Conservation (phyloP, 148 eudicot species). For the Fagopyrum esculentum region DNA sequence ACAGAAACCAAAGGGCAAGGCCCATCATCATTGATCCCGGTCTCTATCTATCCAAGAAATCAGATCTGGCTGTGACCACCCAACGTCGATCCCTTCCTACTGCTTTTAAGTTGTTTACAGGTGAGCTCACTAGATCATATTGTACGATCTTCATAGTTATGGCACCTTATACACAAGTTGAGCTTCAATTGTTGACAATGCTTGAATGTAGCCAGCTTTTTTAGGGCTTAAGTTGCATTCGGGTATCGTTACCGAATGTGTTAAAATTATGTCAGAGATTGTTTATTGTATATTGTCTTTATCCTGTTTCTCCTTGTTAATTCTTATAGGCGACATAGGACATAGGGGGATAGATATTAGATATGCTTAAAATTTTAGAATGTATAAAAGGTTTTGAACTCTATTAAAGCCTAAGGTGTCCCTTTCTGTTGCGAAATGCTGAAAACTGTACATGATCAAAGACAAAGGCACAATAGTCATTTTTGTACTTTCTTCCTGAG, state of each 20-base stretch:
- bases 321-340: background rate
- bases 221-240: background rate
- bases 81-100: constrained; percentile 89
- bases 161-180: background rate
- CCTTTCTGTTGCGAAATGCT: background rate
- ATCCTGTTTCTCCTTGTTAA: background rate
- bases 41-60: constrained; percentile 80
- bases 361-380: background rate
- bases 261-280: background rate
- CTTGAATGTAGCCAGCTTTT: background rate
- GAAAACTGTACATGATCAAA: background rate
- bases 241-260: background rate
- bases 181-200: background rate
- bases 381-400: background rate
- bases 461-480: background rate
- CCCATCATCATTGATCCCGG: constrained; percentile 88
- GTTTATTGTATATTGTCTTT: background rate
- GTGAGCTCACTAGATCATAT: constrained; percentile 26
- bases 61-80: constrained; percentile 60
- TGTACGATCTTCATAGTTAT: background rate
- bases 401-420: background rate
- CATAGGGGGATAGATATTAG: background rate
- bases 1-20: constrained; percentile 89
- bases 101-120: constrained; percentile 81
- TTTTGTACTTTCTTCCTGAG: background rate